These are phyloP conservation scores for Dimargaris cristalligena DNA, from an alignment of 192 early-diverging fungal genomes.

Conservation along the genomic window DNA sequence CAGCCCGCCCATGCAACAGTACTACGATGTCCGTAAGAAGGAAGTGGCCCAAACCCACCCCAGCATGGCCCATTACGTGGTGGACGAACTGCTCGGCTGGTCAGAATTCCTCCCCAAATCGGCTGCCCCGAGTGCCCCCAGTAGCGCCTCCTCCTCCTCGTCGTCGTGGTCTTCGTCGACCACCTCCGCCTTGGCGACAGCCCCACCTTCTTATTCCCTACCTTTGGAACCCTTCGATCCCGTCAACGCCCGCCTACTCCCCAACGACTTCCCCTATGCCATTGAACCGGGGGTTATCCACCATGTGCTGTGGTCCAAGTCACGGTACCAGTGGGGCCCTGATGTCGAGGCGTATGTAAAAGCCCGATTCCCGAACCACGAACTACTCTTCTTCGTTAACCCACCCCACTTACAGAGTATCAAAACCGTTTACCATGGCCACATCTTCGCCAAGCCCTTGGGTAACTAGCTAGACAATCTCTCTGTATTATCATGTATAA, in stretches of 20 bases:
- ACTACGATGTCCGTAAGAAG: background rate
- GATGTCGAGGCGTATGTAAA: slow-evolving; percentile 15
- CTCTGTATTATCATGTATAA: no score
- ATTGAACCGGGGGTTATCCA: slow-evolving; percentile 15
- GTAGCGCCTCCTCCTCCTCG: no score
- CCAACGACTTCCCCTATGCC: slow-evolving; percentile 32
- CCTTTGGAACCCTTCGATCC: background rate
- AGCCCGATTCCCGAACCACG: slow-evolving; percentile 17
- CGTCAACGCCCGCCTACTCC: slow-evolving; percentile 12
- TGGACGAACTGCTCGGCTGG: background rate
- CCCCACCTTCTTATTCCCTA: background rate
- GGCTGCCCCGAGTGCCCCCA: no score
- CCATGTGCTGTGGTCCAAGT: slow-evolving; percentile 28
- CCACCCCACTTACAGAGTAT: slow-evolving; percentile 29
- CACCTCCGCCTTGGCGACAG: background rate
- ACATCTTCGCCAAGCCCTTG: no score
- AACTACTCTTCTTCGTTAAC: slow-evolving; percentile 30
- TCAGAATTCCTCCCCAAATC: background rate
- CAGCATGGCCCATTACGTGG: background rate
- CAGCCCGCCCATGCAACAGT: background rate
- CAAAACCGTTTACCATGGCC: slow-evolving; percentile 22
- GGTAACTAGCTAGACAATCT: no score
- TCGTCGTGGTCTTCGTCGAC: background rate
- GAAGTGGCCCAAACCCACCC: background rate
- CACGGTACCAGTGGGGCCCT: slow-evolving; percentile 12